Percentiles rank a stretch among this genome's conserved stretches.
phyloP scores from a whole-genome alignment of 352 stramenopile genomes.

The Phytophthora pini region DNA sequence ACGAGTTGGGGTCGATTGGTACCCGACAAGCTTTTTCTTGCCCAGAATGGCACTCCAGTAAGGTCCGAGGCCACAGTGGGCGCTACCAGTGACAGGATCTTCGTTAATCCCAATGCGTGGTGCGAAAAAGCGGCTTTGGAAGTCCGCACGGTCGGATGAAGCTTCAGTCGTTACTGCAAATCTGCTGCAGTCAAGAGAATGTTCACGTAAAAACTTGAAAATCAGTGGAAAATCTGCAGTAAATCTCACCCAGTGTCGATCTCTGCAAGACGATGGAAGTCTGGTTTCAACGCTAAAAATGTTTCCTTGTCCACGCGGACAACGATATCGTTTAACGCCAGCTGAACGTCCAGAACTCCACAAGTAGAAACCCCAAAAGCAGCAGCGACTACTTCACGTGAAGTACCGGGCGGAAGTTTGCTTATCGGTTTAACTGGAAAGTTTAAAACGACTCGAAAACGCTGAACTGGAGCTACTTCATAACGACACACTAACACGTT shows the following conservation, averaged over 20 bases:
- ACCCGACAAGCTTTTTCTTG: conserved; percentile 31
- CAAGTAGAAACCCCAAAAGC: neutral
- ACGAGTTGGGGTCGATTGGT: conserved; percentile 35
- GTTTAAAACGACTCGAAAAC: conserved; percentile 3
- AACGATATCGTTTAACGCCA: conserved; percentile 14
- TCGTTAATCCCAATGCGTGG: conserved; percentile 89
- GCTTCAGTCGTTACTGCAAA: conserved; percentile 14
- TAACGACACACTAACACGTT: conserved; percentile 12
- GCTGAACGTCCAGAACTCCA: neutral
- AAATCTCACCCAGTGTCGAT: conserved; percentile 8
- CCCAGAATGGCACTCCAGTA: conserved; percentile 70
- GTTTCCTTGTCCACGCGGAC: conserved; percentile 6
- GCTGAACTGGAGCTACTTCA: neutral
- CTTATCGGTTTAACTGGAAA: conserved; percentile 4
- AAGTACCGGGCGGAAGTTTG: neutral
- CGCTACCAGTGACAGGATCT: conserved; percentile 91
- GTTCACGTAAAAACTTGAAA: neutral
- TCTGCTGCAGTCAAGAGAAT: neutral
- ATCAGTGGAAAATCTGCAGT: neutral
- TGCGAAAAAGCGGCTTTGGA: conserved; percentile 80
- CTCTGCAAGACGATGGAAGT: conserved; percentile 1
- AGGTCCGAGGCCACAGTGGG: conserved; percentile 81
- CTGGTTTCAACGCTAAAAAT: conserved; percentile 3
- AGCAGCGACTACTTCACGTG: conserved; percentile 2
- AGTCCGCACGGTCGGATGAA: conserved; percentile 1